A percentile compares a stretch with the other conserved stretches of the same genome.
These are phyloP conservation scores for Saccharum hybrid DNA, from an alignment of 202 grass and related monocot species.

Conservation along the genomic window DNA sequence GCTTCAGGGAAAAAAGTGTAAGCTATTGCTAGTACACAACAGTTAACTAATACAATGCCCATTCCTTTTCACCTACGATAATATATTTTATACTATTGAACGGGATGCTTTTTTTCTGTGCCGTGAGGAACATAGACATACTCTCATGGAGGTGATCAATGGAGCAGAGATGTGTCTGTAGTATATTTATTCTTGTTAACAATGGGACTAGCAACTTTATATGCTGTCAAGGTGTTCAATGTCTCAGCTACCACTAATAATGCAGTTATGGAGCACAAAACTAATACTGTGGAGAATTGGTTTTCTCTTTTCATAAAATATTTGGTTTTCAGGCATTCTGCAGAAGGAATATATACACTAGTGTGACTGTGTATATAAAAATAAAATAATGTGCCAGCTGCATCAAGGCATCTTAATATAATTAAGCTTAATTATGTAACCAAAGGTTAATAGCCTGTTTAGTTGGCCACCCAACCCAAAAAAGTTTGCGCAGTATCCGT, in stretches of 20 bases:
- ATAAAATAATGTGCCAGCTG: not conserved
- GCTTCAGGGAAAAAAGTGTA: not conserved
- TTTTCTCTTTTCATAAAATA: not conserved
- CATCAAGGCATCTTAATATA: not conserved
- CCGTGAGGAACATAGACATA: constrained; percentile 22
- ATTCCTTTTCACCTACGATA: constrained; percentile 31
- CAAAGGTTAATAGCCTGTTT: too few relatives aligned
- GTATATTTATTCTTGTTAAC: not conserved
- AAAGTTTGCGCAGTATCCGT: too few relatives aligned
- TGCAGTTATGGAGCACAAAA: not conserved
- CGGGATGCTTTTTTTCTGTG: not conserved
- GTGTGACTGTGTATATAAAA: not conserved
- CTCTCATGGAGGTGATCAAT: constrained; percentile 29
- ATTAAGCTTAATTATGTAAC: not conserved
- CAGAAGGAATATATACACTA: not conserved
- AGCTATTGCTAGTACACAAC: not conserved
- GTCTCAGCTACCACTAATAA: not conserved
- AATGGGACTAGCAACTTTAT: not conserved
- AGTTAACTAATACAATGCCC: constrained; percentile 35
- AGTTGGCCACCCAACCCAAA: too few relatives aligned
- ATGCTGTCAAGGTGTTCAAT: constrained; percentile 7
- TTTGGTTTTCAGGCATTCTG: not conserved
- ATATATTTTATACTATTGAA: not conserved
- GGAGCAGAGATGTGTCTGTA: constrained; percentile 4
- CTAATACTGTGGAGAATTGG: not conserved